A percentile compares a stretch with the other conserved stretches of the same genome.
Conservation (phyloP, 768 basidiomycete species). For the Pisolithus tinctorius region DNA sequence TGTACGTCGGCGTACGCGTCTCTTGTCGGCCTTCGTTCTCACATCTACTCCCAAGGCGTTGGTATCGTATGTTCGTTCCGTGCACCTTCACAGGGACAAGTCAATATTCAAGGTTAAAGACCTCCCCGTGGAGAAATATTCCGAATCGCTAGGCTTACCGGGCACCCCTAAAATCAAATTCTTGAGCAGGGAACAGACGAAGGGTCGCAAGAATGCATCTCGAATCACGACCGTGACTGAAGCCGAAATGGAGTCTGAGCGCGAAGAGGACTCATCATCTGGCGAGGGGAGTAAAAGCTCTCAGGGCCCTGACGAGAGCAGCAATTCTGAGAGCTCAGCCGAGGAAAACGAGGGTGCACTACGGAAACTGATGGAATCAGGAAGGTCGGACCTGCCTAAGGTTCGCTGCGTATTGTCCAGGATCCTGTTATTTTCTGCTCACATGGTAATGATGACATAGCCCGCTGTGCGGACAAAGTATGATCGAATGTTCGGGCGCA, state of each 20-base stretch:
- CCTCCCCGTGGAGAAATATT: conserved; percentile 77
- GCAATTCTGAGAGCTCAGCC: conserved; percentile 21
- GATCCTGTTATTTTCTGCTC: neutral
- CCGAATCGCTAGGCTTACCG: conserved; percentile 86
- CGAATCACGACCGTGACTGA: conserved; percentile 34
- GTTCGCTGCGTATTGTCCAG: conserved; percentile 24
- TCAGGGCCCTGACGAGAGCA: conserved; percentile 15
- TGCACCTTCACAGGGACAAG: conserved; percentile 93
- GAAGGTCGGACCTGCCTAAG: conserved; percentile 30
- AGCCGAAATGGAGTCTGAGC: conserved; percentile 23
- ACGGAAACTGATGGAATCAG: neutral
- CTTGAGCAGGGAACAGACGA: conserved; percentile 56
- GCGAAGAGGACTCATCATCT: conserved; percentile 9
- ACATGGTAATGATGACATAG: conserved; percentile 14
- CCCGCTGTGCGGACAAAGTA: conserved; percentile 78
- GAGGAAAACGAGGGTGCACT: conserved; percentile 3
- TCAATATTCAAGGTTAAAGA: conserved; percentile 80
- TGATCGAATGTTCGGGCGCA: conserved; percentile 95
- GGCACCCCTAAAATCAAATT: conserved; percentile 97
- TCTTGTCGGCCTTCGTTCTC: neutral
- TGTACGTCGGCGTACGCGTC: conserved; percentile 38
- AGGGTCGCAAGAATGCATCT: conserved; percentile 70
- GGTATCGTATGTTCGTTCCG: conserved; percentile 89
- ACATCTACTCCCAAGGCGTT: conserved; percentile 59
- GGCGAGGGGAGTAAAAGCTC: conserved; percentile 13